These are phyloP conservation scores for Volvox africanus DNA, from an alignment of 139 green algal genomes.

Conservation along the genomic window DNA sequence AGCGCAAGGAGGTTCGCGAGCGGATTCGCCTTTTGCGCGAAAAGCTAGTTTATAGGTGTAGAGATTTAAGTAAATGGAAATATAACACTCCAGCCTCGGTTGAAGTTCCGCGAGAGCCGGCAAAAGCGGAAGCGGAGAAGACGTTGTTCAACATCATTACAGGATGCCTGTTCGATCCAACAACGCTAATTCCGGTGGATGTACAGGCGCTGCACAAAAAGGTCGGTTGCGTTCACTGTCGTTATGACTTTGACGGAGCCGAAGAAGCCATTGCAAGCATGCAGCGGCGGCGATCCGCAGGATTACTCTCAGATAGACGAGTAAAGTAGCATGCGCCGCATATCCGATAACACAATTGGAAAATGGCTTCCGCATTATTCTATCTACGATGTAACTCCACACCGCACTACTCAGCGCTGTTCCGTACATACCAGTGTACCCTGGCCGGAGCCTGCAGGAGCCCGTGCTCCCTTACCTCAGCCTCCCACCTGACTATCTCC, in stretches of 20 bases:
- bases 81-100: not conserved
- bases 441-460: too few relatives aligned
- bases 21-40: conserved; percentile 21
- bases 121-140: conserved; percentile 43
- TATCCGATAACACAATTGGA: too few relatives aligned
- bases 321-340: too few relatives aligned
- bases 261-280: too few relatives aligned
- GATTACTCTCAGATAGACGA: too few relatives aligned
- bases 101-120: conserved; percentile 20
- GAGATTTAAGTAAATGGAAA: conserved; percentile 31
- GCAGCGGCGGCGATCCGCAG: too few relatives aligned
- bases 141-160: conserved; percentile 38
- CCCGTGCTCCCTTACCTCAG: too few relatives aligned
- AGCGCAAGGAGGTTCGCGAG: conserved; percentile 5
- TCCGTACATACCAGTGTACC: too few relatives aligned
- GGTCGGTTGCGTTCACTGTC: conserved; percentile 17
- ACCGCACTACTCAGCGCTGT: too few relatives aligned
- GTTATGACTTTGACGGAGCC: too few relatives aligned
- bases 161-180: conserved; percentile 45
- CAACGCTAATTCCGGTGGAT: conserved; percentile 51
- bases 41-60: conserved; percentile 29
- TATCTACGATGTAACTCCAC: too few relatives aligned
- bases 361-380: too few relatives aligned
- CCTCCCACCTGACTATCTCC: not conserved
- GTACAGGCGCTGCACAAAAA: conserved; percentile 52